These are phyloP conservation scores for Metarhizium anisopliae DNA, from an alignment of 2,329 filamentous ascomycete genomes.

Conservation along the genomic window DNA sequence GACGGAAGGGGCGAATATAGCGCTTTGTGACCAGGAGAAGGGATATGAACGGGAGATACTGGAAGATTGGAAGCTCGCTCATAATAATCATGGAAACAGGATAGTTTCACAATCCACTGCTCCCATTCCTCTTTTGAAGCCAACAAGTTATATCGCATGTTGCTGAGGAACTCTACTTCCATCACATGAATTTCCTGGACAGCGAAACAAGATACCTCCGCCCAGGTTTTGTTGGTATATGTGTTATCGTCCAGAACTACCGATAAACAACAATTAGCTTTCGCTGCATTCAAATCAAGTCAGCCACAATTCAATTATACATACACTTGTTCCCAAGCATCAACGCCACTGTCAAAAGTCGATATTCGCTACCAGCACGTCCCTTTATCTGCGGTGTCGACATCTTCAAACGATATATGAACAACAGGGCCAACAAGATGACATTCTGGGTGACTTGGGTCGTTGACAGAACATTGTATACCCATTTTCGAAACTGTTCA, in stretches of 20 bases:
- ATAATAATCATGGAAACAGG: constrained; percentile 76
- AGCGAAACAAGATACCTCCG: constrained; percentile 88
- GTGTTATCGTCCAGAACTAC: constrained; percentile 93
- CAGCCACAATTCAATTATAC: constrained; percentile 18
- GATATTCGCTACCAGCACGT: constrained; percentile 86
- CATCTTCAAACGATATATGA: constrained; percentile 88
- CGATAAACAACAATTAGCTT: constrained; percentile 11
- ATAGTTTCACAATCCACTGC: constrained; percentile 74
- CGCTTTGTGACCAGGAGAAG: constrained; percentile 29
- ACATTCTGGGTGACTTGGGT: constrained; percentile 97
- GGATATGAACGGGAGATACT: constrained; percentile 30
- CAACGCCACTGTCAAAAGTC: constrained; percentile 83
- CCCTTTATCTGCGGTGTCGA: constrained; percentile 84
- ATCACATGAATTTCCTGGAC: constrained; percentile 96
- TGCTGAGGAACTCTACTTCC: constrained; percentile 99
- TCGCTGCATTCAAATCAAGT: not conserved
- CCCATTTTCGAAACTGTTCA: constrained; percentile 85
- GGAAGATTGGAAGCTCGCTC: constrained; percentile 51
- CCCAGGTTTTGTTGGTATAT: constrained; percentile 99
- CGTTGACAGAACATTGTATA: constrained; percentile 79
- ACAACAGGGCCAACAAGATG: constrained; percentile 78
- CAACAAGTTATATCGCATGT: constrained; percentile 90
- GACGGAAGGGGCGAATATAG: constrained; percentile 40
- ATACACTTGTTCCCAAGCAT: constrained; percentile 97
- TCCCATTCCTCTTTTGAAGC: constrained; percentile 82